Base-by-base conservation (phyloP, 805 yeast genomes). In the Starmera amethionina region DNA sequence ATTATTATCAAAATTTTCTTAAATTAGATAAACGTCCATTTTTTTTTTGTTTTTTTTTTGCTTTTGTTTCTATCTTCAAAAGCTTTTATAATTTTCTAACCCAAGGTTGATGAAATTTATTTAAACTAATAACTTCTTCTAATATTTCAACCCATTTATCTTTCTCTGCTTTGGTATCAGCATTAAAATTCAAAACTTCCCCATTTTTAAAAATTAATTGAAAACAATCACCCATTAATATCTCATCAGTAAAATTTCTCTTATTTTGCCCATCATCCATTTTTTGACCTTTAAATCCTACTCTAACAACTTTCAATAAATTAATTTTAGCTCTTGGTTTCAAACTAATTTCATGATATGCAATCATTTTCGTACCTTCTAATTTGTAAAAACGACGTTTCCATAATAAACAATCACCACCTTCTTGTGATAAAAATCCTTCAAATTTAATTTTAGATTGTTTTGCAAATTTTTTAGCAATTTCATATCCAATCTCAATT, bases 401-500 rank as follows among this genome's bases (percentile, higher is more conserved):
- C 78, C 89, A 76, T 29, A 52, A 37, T 13, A 70, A 73, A 49
- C 93, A 74, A 62, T 89, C 97, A 9, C 97, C 97, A 15, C 97
- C 97, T 53, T 82, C 86, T 62, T 89, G 97, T 50, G 77, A 76
- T 63, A 90, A 63, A 52, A 66, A 79, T 0, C 97, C 97, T 54
- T 82, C 81, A 51, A 64, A 63, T 2, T 38, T 41, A 15, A 65
- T 49, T 6, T 47, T 37, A 46, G 63, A 52, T 40, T 67, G 70
- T 30, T 54, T 54, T 14, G 52, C 51, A 18, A 62, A 56, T 48
- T 72, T 64, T 6, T 57, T 43, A 9, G 71, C 56, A 46, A 73
- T 66, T 11, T 60, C 64, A 11, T 59, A 47, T n/a, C 77, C 78
- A 38, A 74, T 62, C 40, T 69, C 69, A 48, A 84, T 76, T 40